Evolutionary conservation across 202 grass and related monocot species (phyloP).

Genomic region (Eragrostis tef): DNA sequence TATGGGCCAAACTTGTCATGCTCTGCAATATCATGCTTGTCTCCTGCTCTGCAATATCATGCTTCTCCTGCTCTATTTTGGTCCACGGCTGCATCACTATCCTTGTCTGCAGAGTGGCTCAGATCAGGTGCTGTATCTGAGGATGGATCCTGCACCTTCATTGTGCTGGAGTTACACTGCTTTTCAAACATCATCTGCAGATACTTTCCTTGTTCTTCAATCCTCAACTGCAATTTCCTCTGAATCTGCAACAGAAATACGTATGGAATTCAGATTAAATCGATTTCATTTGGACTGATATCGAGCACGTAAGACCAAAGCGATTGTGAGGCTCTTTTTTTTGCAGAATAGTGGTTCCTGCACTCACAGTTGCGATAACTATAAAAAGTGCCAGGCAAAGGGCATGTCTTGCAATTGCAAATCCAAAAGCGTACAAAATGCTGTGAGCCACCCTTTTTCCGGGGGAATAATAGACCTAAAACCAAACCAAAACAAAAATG

Average conservation of each 20-base stretch:
- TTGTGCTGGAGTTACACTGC: slow-evolving; percentile 56
- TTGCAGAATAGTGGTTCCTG: not conserved
- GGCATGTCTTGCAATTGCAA: slow-evolving; percentile 18
- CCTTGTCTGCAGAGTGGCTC: slow-evolving; percentile 36
- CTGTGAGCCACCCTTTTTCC: not conserved
- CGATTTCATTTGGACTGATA: slow-evolving; percentile 26
- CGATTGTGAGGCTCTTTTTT: not conserved
- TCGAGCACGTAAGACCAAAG: slow-evolving; percentile 27
- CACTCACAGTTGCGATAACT: slow-evolving; percentile 9
- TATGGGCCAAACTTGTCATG: not conserved
- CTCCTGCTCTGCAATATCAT: not conserved
- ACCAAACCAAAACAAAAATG: slow-evolving; percentile 12
- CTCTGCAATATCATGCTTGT: slow-evolving; percentile 5
- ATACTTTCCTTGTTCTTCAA: slow-evolving; percentile 86
- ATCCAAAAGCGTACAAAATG: slow-evolving; percentile 26
- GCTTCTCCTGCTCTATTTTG: slow-evolving; percentile 36
- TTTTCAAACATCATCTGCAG: slow-evolving; percentile 87
- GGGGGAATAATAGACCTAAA: not conserved
- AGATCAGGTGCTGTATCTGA: slow-evolving; percentile 37
- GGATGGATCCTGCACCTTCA: slow-evolving; percentile 50
- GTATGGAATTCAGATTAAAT: slow-evolving; percentile 39
- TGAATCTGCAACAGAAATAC: slow-evolving; percentile 65
- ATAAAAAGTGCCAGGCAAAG: not conserved
- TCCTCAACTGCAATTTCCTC: slow-evolving; percentile 74
- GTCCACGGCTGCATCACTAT: slow-evolving; percentile 18